Conservation (phyloP, 148 eudicot genomes). For the Agrostemma githago region DNA sequence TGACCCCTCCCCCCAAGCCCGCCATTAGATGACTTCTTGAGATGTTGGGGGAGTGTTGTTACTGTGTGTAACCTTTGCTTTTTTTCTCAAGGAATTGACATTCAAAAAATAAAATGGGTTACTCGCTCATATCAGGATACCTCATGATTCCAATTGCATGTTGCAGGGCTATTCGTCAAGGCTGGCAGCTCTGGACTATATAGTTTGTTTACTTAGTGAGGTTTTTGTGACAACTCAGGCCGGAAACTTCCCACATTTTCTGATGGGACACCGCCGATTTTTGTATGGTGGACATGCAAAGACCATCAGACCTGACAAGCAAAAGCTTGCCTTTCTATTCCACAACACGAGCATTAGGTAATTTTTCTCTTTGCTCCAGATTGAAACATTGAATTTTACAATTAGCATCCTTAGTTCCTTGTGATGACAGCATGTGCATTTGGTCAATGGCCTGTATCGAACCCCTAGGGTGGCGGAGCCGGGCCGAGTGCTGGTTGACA, state of each 20-base stretch:
- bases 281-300: slow-evolving; percentile 79
- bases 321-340: slow-evolving; percentile 55
- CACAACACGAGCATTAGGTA: slow-evolving; percentile 65
- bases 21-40: background rate
- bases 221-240: slow-evolving; percentile 91
- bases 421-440: background rate
- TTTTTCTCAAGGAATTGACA: background rate
- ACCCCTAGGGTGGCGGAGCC: too few relatives aligned
- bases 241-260: slow-evolving; percentile 89
- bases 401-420: background rate
- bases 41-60: background rate
- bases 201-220: slow-evolving; percentile 72
- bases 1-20: background rate
- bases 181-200: slow-evolving; percentile 83
- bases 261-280: slow-evolving; percentile 78
- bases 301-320: slow-evolving; percentile 77
- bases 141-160: slow-evolving; percentile 11
- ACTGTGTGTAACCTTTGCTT: background rate
- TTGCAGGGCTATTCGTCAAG: slow-evolving; percentile 74
- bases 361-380: background rate
- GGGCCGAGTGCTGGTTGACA: too few relatives aligned
- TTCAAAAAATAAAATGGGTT: background rate
- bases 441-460: too few relatives aligned
- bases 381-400: background rate
- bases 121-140: background rate